These are phyloP conservation scores for Sapria himalayana DNA, from an alignment of 345 rosid species.

Conservation along the genomic window DNA sequence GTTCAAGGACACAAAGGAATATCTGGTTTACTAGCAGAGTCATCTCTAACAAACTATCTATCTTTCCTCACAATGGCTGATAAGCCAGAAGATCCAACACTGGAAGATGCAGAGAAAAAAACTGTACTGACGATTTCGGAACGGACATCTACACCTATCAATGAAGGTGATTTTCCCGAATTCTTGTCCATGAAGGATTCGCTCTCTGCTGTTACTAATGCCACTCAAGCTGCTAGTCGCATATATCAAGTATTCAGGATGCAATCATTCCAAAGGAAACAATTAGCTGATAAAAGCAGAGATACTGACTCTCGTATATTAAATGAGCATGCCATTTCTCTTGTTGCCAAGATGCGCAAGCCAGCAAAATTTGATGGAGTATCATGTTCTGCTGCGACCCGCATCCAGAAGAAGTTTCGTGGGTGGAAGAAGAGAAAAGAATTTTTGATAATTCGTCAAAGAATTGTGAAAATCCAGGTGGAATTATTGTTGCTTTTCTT, in stretches of 20 bases:
- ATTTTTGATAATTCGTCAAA: slow-evolving; percentile 53
- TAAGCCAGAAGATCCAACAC: slow-evolving; percentile 19
- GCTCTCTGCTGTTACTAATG: slow-evolving; percentile 67
- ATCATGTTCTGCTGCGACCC: slow-evolving; percentile 52
- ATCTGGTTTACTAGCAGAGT: slow-evolving; percentile 84
- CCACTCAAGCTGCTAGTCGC: slow-evolving; percentile 85
- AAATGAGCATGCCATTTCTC: slow-evolving; percentile 36
- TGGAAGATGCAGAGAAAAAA: slow-evolving; percentile 16
- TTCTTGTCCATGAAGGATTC: slow-evolving; percentile 61
- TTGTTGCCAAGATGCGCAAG: slow-evolving; percentile 23
- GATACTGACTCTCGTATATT: slow-evolving; percentile 19
- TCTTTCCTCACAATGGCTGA: slow-evolving; percentile 39
- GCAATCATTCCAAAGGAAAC: slow-evolving; percentile 69
- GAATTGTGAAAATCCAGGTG: slow-evolving; percentile 92
- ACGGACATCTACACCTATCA: slow-evolving; percentile 36
- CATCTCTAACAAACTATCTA: slow-evolving; percentile 51
- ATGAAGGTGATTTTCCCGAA: slow-evolving; percentile 31
- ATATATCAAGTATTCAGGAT: slow-evolving; percentile 65
- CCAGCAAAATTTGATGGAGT: slow-evolving; percentile 20
- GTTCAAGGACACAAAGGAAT: slow-evolving; percentile 76
- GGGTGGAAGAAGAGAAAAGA: slow-evolving; percentile 84
- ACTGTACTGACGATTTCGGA: slow-evolving; percentile 50
- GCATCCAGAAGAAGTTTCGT: slow-evolving; percentile 73
- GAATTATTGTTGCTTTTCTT: slow-evolving; percentile 3
- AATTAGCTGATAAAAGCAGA: slow-evolving; percentile 23